Base-by-base conservation (phyloP, 164 flowering plant species). In the Stephania cephalantha region DNA sequence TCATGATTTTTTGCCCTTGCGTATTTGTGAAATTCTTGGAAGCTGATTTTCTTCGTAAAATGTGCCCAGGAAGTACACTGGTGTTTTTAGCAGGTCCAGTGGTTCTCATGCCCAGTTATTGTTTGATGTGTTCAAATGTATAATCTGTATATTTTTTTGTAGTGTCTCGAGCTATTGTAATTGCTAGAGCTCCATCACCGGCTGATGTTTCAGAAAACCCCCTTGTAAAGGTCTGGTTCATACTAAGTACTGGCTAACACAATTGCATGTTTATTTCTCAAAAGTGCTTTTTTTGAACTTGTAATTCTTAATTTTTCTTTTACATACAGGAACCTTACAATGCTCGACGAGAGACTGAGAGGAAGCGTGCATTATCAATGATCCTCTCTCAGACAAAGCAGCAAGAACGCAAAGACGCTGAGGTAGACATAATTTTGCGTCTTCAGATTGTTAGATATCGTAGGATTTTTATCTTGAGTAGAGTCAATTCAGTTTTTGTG, bases 351-450 rank as follows among this genome's bases (percentile, higher is more conserved):
- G 99, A 95, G 80, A 84, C 77, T 79, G 99, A 95, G 73, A 90
- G 99, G 74, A 95, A 92, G 78, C 97, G 95, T 77, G 95, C 97
- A 69, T 81, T 95, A 80, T 90, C 92, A 30, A 86, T 90, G 92
- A 79, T 95, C 67, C 89, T 92, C 31, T 93, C 97, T 46, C 98
- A 90, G 71, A 88, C 98, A 81, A 95, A 91, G 81, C 94, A 87
- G 20, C 98, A 91, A 83, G 99, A 93, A 80, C 84, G 91, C 44
- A 95, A 86, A 83, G 96, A 92, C 83, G 87, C 88, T 74, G 97
- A 91, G 95, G 99, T 94, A 65, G 71, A 64, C 81, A 42, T 30
- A 35, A 50, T 74, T 50, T 50, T 50, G 11, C 12, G 7, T 50
- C 15, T 50, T 50, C 4, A 8, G 4, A 10, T 48, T n/a, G 17